Base-by-base conservation (phyloP, 2,329 filamentous ascomycete species). In the Trichophyton simii region DNA sequence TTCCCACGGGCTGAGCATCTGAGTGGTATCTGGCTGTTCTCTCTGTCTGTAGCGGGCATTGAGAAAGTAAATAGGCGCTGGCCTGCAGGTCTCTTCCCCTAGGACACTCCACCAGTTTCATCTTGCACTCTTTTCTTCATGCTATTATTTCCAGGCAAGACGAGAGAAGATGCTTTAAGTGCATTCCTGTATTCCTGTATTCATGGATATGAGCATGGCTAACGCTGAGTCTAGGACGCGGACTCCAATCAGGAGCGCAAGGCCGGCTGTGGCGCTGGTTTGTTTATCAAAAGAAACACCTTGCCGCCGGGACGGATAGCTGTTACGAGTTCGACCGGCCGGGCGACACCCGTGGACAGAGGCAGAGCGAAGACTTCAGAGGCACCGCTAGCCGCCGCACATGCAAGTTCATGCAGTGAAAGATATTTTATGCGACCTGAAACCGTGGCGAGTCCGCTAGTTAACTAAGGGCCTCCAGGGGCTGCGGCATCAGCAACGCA, bases 51-150 rank as follows among this genome's bases (percentile, higher is more conserved):
- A 44, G 28, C 15, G 31, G 28, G 22, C 50, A 28, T 28, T 34
- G 50, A 55, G 28, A 55, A 55, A 55, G 52, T 36, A 55, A 34
- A 55, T 55, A 55, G 52, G 52, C 52, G 52, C 52, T 36, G 52
- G 25, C 52, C 52, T 31, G 46, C 20, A 25, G 46, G 46, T 52
- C 46, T 50, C 13, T 8, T 44, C 46, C 46, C n/a, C 44, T 25
- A 9, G 20, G 44, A 25, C 44, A 28, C 46, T 52, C 46, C 46
- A 52, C 46, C 52, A 20, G 52, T 55, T 55, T 55, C 52, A 55
- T 9, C 50, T 34, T 8, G 11, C 15, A n/a, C 41, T 7, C 41
- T 7, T 15, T 18, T 8, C n/a, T 13, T 36, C 34, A 36, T 36
- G 34, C 34, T 9, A 36, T 36, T 8, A 36, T 42, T 42, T n/a